These are phyloP conservation scores for Xylaria castorea DNA, from an alignment of 495 filamentous ascomycete species.

Conservation along the genomic window DNA sequence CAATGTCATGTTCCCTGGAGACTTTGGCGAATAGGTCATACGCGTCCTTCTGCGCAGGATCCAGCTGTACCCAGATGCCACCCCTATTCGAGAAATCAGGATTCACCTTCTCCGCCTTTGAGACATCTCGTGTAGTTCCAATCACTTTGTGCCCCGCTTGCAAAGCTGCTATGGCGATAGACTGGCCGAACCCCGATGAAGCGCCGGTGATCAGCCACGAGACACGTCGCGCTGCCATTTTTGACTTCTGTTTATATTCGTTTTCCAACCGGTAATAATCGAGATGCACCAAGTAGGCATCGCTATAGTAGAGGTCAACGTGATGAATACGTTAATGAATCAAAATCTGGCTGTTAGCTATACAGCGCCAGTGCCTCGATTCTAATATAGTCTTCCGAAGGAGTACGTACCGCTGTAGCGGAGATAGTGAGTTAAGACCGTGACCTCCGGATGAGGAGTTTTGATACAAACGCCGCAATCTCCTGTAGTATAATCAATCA, in stretches of 20 bases:
- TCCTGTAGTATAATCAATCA: background rate
- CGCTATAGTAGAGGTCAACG: background rate
- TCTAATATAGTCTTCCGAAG: background rate
- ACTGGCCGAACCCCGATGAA: slow-evolving; percentile 58
- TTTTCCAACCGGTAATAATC: background rate
- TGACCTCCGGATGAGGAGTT: background rate
- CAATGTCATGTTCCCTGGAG: slow-evolving; percentile 37
- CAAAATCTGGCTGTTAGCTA: background rate
- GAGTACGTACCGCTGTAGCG: background rate
- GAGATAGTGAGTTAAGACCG: slow-evolving; percentile 17
- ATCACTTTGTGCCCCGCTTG: slow-evolving; percentile 57
- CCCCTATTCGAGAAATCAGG: slow-evolving; percentile 36
- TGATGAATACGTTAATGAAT: background rate
- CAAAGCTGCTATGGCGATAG: slow-evolving; percentile 52
- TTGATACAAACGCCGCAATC: background rate
- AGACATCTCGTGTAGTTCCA: slow-evolving; percentile 50
- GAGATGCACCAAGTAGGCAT: background rate
- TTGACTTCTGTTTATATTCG: background rate
- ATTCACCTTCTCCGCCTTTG: slow-evolving; percentile 36
- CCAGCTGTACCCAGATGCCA: slow-evolving; percentile 44
- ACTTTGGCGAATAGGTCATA: slow-evolving; percentile 25
- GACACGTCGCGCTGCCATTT: background rate
- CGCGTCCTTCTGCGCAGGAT: slow-evolving; percentile 30
- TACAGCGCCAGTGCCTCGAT: background rate
- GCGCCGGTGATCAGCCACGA: slow-evolving; percentile 62